These are phyloP conservation scores for Acanthochlamys bracteata DNA, from an alignment of 106 monocot genomes.

Conservation along the genomic window DNA sequence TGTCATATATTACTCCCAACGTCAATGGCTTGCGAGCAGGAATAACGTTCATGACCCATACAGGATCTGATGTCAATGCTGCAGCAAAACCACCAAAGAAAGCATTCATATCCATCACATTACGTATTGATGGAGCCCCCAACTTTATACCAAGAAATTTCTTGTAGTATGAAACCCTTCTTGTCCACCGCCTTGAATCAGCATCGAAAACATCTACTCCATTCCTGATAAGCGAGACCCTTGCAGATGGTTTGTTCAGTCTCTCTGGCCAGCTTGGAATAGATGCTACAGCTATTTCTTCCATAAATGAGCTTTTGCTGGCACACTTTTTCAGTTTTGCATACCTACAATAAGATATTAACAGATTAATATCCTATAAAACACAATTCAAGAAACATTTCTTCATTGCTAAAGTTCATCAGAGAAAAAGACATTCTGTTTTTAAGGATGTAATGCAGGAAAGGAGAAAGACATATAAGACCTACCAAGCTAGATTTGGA, in stretches of 20 bases:
- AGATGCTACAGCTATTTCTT: constrained; percentile 37
- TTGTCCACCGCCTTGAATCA: constrained; percentile 59
- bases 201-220: constrained; percentile 61
- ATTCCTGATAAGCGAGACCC: constrained; percentile 57
- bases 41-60: constrained; percentile 63
- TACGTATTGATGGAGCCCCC: constrained; percentile 47
- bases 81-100: constrained; percentile 92
- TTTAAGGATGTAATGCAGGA: neutral
- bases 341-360: constrained; percentile 45
- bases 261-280: constrained; percentile 82
- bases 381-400: neutral
- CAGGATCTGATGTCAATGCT: constrained; percentile 47
- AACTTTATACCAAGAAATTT: constrained; percentile 63
- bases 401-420: neutral
- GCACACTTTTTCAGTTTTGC: constrained; percentile 70
- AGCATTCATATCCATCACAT: constrained; percentile 99
- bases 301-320: constrained; percentile 21
- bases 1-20: no score
- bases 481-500: constrained; percentile 78
- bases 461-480: neutral
- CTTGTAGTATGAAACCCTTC: constrained; percentile 72
- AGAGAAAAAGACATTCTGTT: neutral
- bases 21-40: no score
- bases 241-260: constrained; percentile 33
- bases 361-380: neutral